Percentiles rank a stretch among this genome's conserved stretches.
phyloP scores from a whole-genome alignment of 2,329 filamentous ascomycete genomes.

The Coniochaeta pulveracea region DNA sequence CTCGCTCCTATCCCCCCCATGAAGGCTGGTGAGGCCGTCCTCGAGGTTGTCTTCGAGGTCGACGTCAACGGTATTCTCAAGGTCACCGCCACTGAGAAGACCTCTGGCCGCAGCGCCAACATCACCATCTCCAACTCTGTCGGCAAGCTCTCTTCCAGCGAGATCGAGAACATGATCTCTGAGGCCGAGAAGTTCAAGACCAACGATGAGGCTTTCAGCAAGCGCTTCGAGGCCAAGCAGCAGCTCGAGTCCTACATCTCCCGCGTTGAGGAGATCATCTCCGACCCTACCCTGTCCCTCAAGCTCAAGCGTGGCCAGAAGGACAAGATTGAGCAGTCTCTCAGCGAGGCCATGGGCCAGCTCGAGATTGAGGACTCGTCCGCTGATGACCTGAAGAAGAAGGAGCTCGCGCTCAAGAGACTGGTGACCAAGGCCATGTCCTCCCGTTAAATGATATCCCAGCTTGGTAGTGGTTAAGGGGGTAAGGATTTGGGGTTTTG shows the following conservation, averaged over 20 bases:
- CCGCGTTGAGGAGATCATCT: constrained; percentile 97
- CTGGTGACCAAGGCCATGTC: constrained; percentile 98
- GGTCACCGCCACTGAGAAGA: constrained; percentile 98
- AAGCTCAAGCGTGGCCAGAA: constrained; percentile 99
- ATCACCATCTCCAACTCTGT: constrained; percentile 99
- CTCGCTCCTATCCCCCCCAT: constrained; percentile 78
- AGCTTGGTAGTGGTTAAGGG: not conserved
- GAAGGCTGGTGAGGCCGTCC: constrained; percentile 89
- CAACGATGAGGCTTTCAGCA: constrained; percentile 96
- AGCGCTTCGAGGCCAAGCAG: constrained; percentile 98
- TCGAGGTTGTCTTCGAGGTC: constrained; percentile 98
- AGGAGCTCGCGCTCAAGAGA: constrained; percentile 96
- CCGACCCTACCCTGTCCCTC: constrained; percentile 87
- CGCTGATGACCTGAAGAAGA: constrained; percentile 98
- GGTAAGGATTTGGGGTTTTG: not conserved
- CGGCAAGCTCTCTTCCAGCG: constrained; percentile 85
- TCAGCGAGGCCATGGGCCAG: constrained; percentile 94
- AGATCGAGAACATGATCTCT: constrained; percentile 97
- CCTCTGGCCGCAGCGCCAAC: constrained; percentile 93
- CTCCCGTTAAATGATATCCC: constrained; percentile 57
- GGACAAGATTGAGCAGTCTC: constrained; percentile 97
- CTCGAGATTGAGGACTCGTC: constrained; percentile 88
- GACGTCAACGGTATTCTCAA: constrained; percentile 99
- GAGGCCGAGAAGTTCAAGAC: constrained; percentile 98
- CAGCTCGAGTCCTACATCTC: constrained; percentile 98